Percentiles rank a stretch among this genome's conserved stretches.
phyloP scores from a whole-genome alignment of 257 asterid genomes.

The Solanum corneliomulleri region DNA sequence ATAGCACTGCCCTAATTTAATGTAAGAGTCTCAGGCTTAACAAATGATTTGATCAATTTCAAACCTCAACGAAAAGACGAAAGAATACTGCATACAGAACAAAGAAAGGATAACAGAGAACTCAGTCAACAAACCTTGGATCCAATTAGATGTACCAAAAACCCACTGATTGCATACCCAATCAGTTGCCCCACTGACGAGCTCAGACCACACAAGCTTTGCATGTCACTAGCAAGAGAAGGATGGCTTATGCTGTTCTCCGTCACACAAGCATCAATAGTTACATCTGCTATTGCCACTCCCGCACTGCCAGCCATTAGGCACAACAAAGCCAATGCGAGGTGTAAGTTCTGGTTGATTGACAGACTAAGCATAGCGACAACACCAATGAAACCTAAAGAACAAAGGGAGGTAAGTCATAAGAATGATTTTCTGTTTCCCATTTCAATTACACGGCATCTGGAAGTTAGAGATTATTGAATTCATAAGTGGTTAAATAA shows the following conservation, averaged over 20 bases:
- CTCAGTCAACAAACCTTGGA: constrained; percentile 34
- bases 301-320: constrained; percentile 41
- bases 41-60: background rate
- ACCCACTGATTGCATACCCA: constrained; percentile 57
- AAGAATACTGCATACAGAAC: background rate
- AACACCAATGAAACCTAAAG: constrained; percentile 39
- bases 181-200: constrained; percentile 51
- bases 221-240: constrained; percentile 60
- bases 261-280: constrained; percentile 65
- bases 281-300: constrained; percentile 55
- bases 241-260: constrained; percentile 45
- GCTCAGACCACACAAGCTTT: constrained; percentile 50
- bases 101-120: background rate
- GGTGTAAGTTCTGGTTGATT: constrained; percentile 19
- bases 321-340: constrained; percentile 27
- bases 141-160: constrained; percentile 53
- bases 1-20: background rate
- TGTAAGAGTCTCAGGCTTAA: background rate
- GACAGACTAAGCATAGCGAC: constrained; percentile 42
- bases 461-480: background rate
- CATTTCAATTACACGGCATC: background rate
- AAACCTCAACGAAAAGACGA: background rate
- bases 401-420: background rate
- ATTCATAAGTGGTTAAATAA: background rate
- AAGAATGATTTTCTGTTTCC: background rate